Conservation (phyloP, 257 asterid genomes). For the Haberlea rhodopensis region DNA sequence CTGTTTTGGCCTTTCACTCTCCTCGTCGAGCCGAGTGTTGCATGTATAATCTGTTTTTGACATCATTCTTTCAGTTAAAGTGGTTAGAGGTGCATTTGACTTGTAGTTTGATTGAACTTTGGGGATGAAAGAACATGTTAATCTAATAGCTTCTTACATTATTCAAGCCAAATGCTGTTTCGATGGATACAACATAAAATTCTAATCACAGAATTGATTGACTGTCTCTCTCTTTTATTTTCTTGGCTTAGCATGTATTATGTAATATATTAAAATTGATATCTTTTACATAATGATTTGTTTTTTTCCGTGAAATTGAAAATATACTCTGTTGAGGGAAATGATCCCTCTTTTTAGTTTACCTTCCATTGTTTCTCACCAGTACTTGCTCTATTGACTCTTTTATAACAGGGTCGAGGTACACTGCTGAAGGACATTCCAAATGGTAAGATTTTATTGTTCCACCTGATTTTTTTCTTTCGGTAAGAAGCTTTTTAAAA, state of each 20-base stretch:
- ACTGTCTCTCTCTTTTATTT: too few relatives aligned
- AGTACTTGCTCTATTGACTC: constrained; percentile 12
- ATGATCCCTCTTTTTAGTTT: too few relatives aligned
- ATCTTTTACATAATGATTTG: too few relatives aligned
- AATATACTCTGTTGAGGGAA: neutral
- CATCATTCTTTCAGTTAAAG: neutral
- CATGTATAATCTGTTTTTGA: neutral
- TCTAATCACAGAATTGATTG: neutral
- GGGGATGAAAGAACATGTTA: neutral
- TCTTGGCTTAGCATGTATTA: neutral
- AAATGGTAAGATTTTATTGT: constrained; percentile 33
- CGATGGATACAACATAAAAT: neutral
- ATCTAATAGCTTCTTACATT: neutral
- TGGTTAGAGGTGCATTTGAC: neutral
- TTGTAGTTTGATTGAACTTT: neutral
- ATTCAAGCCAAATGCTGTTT: neutral
- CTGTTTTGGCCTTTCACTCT: neutral
- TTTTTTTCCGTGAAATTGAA: neutral
- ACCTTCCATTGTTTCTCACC: constrained; percentile 15
- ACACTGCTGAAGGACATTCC: constrained; percentile 81
- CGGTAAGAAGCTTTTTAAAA: neutral
- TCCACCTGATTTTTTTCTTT: constrained; percentile 7
- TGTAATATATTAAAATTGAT: too few relatives aligned
- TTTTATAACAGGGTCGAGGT: constrained; percentile 74
- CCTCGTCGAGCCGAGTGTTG: neutral